Base-by-base conservation (phyloP, 208 protist genomes). In the Trypanosoma theileri region DNA sequence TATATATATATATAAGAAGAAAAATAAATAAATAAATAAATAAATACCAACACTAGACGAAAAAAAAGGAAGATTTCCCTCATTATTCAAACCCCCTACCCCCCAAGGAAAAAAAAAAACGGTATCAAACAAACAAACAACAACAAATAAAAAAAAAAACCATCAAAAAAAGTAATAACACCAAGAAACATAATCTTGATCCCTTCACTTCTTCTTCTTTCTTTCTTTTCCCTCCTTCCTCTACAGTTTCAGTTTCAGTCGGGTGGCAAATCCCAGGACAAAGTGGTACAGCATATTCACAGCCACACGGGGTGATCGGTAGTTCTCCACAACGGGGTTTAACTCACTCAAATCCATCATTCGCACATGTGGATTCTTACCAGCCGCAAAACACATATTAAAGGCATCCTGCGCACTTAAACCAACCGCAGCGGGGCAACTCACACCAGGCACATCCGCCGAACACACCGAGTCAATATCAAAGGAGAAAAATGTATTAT, bases 401-500 rank as follows among this genome's bases (percentile, higher is more conserved):
- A 89, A 73, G 1, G 86, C 86, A 14, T 90, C 81, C 48, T 86
- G 68, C 13, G 83, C 74, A 12, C 60, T 76, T 35, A 92, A 45
- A 4, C 86, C 86, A 41, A 86, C 46, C 13, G 79, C 52, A 35
- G 57, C 78, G 3, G 86, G 84, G 54, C 72, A 79, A 48, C 74
- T 84, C 40, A 92, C 86, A 26, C 86, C 86, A 57, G 84, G 84
- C 31, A 62, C 65, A 59, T 85, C 79, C n/a, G 60, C 61, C 14
- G 70, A 72, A 3, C 45, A 45, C 44, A 94, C 44, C 3, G 81
- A 46, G 60, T 94, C 88, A 9, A 94, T 65, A 68, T 94, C 88
- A 71, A 94, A 94, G 3, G 82, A 90, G 0, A 92, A 80, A 59
- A 91, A 94, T 13, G 89, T 73, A 44, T 77, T 41, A 22, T 88